Base-by-base conservation (phyloP, 2,329 filamentous ascomycete genomes). In the Colletotrichum euphorbiae region DNA sequence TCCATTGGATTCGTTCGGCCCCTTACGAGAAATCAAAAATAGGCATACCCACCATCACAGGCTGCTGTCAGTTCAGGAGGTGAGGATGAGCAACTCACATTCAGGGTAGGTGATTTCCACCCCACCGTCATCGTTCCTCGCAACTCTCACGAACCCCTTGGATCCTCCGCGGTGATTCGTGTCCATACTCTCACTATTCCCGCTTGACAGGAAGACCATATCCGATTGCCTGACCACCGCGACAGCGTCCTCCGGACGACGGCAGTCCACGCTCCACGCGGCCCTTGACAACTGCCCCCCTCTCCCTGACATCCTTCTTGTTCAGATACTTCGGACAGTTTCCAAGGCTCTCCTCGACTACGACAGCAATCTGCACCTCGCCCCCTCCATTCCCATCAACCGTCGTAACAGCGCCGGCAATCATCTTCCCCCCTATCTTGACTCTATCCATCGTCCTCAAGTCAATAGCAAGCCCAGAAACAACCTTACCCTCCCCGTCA, bases 281-380 rank as follows among this genome's bases (percentile, higher is more conserved):
- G 11, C 66, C 54, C 17, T 60, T 69, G 9, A 36, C 24, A n/a
- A 69, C 6, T 6, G 45, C 13, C 21, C 7, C 43, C 13, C 67
- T 21, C 4, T 78, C 75, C 2, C 79, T 75, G 43, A 97, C 87
- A 2, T 81, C 80, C 75, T 92, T 94, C 73, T 87, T 88, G 77
- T 95, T 96, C 38, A 97, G 76, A 73, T 97, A 97, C 78, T 97
- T 97, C 2, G 93, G 93, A 73, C 93, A 97, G 73, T 96, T 97
- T 0, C 92, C 90, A 80, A 97, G 74, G 71, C 89, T 91, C 77
- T 92, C 90, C 36, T 91, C 85, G 63, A 97, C 88, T 45, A 86
- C 85, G 50, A 93, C 82, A 13, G 91, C 89, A 40, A 95, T 79
- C 76, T 86, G 83, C 48, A 84, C 73, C 5, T 80, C 77, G 7